Conservation (phyloP, 73 alveolate species). For the Tetrahymena borealis region DNA sequence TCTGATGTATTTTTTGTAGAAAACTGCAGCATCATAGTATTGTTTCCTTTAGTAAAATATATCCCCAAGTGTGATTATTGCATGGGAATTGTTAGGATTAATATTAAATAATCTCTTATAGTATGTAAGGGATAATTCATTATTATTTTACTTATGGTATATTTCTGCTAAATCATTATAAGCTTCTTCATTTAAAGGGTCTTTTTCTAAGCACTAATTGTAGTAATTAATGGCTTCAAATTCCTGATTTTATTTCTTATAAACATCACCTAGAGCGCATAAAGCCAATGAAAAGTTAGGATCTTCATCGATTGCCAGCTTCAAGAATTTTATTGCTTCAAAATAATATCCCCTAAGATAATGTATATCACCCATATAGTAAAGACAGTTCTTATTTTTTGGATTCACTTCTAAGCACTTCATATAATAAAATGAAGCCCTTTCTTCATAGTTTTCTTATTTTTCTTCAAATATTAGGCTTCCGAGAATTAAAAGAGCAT, state of each 20-base stretch:
- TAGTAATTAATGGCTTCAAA: not conserved
- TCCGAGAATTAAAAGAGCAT: not conserved
- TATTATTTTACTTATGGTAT: no score
- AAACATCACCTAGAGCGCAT: not conserved
- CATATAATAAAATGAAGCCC: not conserved
- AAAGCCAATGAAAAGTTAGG: not conserved
- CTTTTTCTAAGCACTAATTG: not conserved
- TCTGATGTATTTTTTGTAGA: not conserved
- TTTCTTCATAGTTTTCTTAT: not conserved
- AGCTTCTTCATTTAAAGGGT: no score
- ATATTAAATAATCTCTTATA: not conserved
- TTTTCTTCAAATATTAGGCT: not conserved
- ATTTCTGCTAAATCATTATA: no score
- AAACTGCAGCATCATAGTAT: not conserved
- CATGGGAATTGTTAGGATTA: not conserved
- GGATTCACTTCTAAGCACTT: not conserved
- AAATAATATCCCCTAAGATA: not conserved
- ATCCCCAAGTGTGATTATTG: not conserved
- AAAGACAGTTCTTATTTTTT: not conserved
- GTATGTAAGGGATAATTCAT: no score
- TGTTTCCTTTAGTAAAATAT: not conserved
- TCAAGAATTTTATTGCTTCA: not conserved
- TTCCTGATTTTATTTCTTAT: not conserved
- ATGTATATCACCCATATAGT: not conserved
- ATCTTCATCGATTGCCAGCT: not conserved